Conservation (phyloP, 805 yeast genomes). For the Tetrapisispora pingtungensis region DNA sequence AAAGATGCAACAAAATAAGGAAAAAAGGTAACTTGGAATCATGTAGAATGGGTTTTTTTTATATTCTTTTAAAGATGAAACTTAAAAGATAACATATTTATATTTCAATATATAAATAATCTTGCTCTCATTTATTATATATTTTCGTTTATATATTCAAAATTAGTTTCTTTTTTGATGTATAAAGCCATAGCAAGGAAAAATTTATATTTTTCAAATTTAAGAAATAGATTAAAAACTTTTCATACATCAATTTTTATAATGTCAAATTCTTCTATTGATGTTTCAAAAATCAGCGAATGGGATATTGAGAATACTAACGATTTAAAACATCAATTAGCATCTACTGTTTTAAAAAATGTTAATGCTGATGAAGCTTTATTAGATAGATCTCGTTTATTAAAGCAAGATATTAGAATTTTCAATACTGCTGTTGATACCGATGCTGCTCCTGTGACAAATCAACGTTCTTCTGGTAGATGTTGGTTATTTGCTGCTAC, state of each 20-base stretch:
- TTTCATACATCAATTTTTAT: background rate
- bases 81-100: no score
- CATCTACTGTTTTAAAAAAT: conserved; percentile 29
- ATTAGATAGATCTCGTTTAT: conserved; percentile 18
- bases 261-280: conserved; percentile 3
- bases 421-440: conserved; percentile 33
- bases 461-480: conserved; percentile 69
- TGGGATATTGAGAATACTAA: conserved; percentile 23
- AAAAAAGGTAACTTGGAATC: no score
- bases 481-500: conserved; percentile 88
- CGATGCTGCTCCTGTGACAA: conserved; percentile 45
- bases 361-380: conserved; percentile 29
- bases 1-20: no score
- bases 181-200: background rate
- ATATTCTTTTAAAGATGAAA: no score
- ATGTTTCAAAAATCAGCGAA: background rate
- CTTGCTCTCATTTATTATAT: no score
- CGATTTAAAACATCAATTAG: conserved; percentile 27
- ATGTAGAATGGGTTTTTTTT: no score
- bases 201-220: background rate
- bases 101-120: no score
- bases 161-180: background rate
- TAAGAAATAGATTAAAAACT: background rate
- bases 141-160: no score
- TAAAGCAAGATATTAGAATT: conserved; percentile 16